phyloP scores from a whole-genome alignment of 164 flowering plant species.

The Liriodendron chinense region DNA sequence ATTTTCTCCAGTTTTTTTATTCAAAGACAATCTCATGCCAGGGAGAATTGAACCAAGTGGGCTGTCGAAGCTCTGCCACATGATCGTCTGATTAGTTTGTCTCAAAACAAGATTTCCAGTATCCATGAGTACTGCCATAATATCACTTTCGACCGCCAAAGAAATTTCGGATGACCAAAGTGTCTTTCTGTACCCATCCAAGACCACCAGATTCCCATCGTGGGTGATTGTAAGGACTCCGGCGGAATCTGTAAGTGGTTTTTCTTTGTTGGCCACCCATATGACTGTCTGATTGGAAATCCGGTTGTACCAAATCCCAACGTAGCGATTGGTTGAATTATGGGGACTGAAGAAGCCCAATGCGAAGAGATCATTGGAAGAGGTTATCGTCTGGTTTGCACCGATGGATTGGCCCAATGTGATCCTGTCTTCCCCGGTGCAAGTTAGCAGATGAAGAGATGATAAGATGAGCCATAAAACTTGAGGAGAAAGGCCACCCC shows the following conservation, averaged over 20 bases:
- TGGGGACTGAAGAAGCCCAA: conserved; percentile 33
- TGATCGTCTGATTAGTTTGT: neutral
- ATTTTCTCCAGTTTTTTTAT: neutral
- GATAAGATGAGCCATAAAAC: too few relatives aligned
- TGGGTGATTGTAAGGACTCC: conserved; percentile 14
- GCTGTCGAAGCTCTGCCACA: conserved; percentile 7
- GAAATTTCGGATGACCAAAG: conserved; percentile 4
- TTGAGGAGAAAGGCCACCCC: too few relatives aligned
- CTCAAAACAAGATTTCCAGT: conserved; percentile 11
- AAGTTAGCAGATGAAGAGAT: too few relatives aligned
- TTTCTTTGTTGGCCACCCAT: conserved; percentile 28
- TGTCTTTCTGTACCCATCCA: neutral
- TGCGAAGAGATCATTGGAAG: conserved; percentile 18
- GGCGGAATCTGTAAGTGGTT: conserved; percentile 14
- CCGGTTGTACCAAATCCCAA: conserved; percentile 28
- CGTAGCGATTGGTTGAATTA: conserved; percentile 21
- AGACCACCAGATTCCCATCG: conserved; percentile 17
- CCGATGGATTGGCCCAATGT: neutral
- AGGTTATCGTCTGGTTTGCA: conserved; percentile 9
- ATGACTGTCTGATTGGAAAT: conserved; percentile 10
- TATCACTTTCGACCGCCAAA: neutral
- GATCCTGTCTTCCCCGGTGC: too few relatives aligned
- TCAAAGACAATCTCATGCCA: neutral
- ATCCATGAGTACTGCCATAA: conserved; percentile 1
- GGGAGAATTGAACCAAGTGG: neutral